These are phyloP conservation scores for Aspergillus indologenus DNA, from an alignment of 495 filamentous ascomycete genomes.

Conservation along the genomic window DNA sequence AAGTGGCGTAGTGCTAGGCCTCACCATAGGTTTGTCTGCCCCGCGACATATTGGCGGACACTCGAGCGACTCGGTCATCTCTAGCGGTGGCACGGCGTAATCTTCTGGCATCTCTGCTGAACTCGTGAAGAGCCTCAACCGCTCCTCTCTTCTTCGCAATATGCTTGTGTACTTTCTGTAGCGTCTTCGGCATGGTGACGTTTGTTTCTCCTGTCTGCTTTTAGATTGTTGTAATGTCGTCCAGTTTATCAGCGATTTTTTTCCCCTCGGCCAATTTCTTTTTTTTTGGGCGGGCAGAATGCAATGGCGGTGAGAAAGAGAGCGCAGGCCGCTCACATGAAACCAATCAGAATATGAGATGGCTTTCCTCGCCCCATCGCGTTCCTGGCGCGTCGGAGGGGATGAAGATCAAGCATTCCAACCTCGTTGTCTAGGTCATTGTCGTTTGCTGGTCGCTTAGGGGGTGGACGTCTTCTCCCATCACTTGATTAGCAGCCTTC, in stretches of 20 bases:
- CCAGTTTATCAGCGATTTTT: conserved; percentile 6
- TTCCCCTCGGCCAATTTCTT: conserved; percentile 16
- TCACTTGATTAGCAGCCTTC: not conserved
- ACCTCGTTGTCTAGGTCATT: conserved; percentile 23
- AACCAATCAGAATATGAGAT: conserved; percentile 19
- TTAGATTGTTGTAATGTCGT: not conserved
- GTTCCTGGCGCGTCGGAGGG: conserved; percentile 24
- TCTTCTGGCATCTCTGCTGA: conserved; percentile 73
- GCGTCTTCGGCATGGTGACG: conserved; percentile 64
- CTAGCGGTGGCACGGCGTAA: conserved; percentile 70
- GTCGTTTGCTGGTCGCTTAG: conserved; percentile 6
- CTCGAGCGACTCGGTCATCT: conserved; percentile 70
- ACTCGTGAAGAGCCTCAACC: conserved; percentile 70
- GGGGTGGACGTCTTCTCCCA: conserved; percentile 4
- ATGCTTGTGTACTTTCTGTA: conserved; percentile 79
- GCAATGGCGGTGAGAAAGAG: conserved; percentile 17
- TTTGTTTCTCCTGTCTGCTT: not conserved
- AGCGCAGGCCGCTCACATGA: conserved; percentile 6
- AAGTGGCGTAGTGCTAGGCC: conserved; percentile 12
- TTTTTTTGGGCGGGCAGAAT: conserved; percentile 28
- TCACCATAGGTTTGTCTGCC: conserved; percentile 65
- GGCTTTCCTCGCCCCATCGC: conserved; percentile 14
- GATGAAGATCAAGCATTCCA: conserved; percentile 25
- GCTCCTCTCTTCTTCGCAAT: conserved; percentile 71
- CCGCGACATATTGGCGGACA: conserved; percentile 59